Evolutionary conservation across 352 stramenopile species (phyloP), one percentile per base, ranked within the genome.

Genomic region (Phytopythium litorale): DNA sequence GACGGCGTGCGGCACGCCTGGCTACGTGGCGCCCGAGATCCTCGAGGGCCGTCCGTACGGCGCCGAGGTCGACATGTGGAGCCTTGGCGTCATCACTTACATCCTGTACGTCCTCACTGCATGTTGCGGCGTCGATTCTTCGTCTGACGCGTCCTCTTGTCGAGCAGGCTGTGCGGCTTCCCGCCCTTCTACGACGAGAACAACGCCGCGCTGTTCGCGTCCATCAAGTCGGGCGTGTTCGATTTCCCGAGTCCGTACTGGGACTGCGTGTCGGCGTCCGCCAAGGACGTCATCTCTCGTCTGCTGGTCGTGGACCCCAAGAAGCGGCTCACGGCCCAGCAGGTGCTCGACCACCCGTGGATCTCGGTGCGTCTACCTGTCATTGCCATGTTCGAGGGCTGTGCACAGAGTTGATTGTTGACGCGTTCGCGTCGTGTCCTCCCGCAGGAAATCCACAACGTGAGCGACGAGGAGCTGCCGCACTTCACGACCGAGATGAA

Each of bases 21-120:
- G 96, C 2, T 99, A 99, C 76, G 94, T 99, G 8, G 97, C 97
- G 1, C 94, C 97, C 0, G 97, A 99, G 80, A 98, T 99, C 74
- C 72, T 99, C 30, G 82, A 97, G 65, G 90, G 92, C 7, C 80
- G 89, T 21, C 77, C 84, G 33, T 99, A 99, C 71, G 92, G 92
- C 62, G 87, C 78, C 11, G 92, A 98, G 74, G 91, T 97, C 8
- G 96, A 98, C 72, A 89, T 98, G 58, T 99, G 95, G 94, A 96
- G 78, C 75, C 79, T 99, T 28, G 97, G 97, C 18, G 95, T 99
- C 38, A 99, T 99, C 75, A 73, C 96, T 4, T 99, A 99, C 83
- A 97, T 97, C 59, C 53, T 97, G 66, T 80, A 53, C 37, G 66
- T 65, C 2, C 45, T 30, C 28, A 30, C 28, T 4, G 28, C 28